Conservation (phyloP, 352 stramenopile species). For the Pythium angustatum region DNA sequence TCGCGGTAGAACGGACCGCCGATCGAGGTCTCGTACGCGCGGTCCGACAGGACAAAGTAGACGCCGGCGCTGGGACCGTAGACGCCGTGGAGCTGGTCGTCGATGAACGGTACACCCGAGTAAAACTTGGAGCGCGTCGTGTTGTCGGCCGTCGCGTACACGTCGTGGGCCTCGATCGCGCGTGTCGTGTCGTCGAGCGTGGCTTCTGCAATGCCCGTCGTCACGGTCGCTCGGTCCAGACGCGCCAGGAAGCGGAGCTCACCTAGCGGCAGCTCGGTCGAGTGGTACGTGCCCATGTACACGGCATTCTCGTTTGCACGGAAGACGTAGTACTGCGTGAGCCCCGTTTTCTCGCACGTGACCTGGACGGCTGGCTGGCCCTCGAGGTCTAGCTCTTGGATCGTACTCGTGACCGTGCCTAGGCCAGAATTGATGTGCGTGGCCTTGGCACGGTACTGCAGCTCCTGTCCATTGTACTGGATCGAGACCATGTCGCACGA, state of each 20-base stretch:
- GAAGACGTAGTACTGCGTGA: conserved; percentile 60
- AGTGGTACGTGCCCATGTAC: conserved; percentile 63
- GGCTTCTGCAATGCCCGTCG: conserved; percentile 38
- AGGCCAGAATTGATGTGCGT: conserved; percentile 51
- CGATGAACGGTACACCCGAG: conserved; percentile 38
- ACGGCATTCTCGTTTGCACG: conserved; percentile 50
- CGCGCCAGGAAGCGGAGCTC: conserved; percentile 55
- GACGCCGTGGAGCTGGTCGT: conserved; percentile 45
- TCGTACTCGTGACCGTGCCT: conserved; percentile 32
- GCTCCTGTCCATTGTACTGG: conserved; percentile 44
- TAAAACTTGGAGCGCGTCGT: conserved; percentile 49
- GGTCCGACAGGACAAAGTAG: conserved; percentile 54
- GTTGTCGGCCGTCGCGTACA: conserved; percentile 34
- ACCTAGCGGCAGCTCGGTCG: conserved; percentile 29
- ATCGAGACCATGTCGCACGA: conserved; percentile 50
- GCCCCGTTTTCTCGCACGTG: conserved; percentile 35
- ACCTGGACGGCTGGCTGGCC: conserved; percentile 46
- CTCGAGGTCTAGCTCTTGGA: conserved; percentile 38
- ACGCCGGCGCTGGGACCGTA: conserved; percentile 38
- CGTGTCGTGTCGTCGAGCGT: conserved; percentile 37
- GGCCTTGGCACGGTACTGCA: conserved; percentile 46
- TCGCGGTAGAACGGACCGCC: conserved; percentile 53
- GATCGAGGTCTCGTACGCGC: conserved; percentile 46
- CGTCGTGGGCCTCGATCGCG: conserved; percentile 46
- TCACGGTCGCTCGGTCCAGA: conserved; percentile 35